Conservation (phyloP, 208 protist species). For the Trypanosoma cruzi region DNA sequence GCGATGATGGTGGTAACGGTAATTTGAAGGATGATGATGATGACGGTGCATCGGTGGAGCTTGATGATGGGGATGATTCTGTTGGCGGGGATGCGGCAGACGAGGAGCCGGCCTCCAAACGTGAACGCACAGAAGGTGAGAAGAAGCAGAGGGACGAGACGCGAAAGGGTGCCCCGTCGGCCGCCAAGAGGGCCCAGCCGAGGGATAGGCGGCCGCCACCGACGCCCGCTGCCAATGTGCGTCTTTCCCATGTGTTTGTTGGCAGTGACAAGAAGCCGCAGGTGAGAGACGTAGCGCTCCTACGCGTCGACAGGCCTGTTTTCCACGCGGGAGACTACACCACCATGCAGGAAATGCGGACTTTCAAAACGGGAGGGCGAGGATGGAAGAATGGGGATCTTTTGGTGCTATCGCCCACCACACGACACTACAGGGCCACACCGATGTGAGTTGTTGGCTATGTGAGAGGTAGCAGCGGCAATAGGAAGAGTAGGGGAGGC, state of each 20-base stretch:
- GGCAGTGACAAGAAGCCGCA: slow-evolving; percentile 1
- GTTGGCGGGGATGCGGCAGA: neutral
- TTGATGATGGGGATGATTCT: neutral
- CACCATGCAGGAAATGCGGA: slow-evolving; percentile 27
- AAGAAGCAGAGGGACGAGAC: slow-evolving; percentile 5
- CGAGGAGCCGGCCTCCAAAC: neutral
- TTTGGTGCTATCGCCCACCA: slow-evolving; percentile 20
- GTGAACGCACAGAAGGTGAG: slow-evolving; percentile 7
- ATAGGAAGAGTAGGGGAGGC: slow-evolving; percentile 1
- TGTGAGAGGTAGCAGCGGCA: too few relatives aligned
- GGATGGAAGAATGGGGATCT: slow-evolving; percentile 27
- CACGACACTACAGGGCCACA: slow-evolving; percentile 6
- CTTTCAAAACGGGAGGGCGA: neutral
- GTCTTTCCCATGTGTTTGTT: slow-evolving; percentile 19
- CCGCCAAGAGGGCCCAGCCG: neutral
- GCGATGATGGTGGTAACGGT: too few relatives aligned
- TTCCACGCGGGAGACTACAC: slow-evolving; percentile 26
- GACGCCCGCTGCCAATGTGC: slow-evolving; percentile 12
- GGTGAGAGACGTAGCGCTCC: slow-evolving; percentile 6
- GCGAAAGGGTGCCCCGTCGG: neutral
- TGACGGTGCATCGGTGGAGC: neutral
- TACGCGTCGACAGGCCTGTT: slow-evolving; percentile 19
- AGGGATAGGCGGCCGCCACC: neutral
- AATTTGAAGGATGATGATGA: too few relatives aligned
- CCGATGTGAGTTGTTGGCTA: neutral